These are phyloP conservation scores for Cutaneotrichosporon cyanovorans DNA, from an alignment of 1,284 basidiomycete species.

Conservation along the genomic window DNA sequence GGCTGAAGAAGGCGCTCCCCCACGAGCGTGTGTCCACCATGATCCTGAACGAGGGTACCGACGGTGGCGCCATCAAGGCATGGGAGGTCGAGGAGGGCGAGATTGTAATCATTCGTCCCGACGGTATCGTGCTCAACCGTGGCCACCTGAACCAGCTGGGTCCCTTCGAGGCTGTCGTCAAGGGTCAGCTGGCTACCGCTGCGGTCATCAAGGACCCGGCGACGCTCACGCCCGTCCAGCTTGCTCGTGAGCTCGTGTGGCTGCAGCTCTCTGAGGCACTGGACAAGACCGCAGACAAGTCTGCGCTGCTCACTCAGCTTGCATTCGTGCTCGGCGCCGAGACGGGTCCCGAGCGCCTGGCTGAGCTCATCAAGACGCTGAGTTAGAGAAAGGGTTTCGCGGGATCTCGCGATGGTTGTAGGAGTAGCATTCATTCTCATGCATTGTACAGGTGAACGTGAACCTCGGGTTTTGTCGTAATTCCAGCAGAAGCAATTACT, in stretches of 20 bases:
- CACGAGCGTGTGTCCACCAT: slow-evolving; percentile 7
- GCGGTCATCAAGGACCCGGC: slow-evolving; percentile 5
- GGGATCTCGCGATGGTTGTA: no score
- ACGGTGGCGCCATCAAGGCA: slow-evolving; percentile 5
- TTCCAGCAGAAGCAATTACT: no score
- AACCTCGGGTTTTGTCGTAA: no score
- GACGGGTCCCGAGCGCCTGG: slow-evolving; percentile 7
- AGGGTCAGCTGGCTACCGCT: not conserved
- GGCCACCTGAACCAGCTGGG: slow-evolving; percentile 2
- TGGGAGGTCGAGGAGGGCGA: slow-evolving; percentile 8
- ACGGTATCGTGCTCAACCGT: slow-evolving; percentile 14
- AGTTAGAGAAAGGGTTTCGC: not conserved
- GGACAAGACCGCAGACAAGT: slow-evolving; percentile 7
- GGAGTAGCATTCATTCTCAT: no score
- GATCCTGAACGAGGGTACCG: slow-evolving; percentile 4
- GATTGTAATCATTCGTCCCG: slow-evolving; percentile 14
- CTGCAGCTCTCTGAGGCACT: slow-evolving; percentile 12
- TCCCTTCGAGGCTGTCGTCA: slow-evolving; percentile 5
- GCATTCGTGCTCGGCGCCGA: slow-evolving; percentile 13
- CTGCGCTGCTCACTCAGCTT: slow-evolving; percentile 11
- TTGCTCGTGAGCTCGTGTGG: slow-evolving; percentile 12
- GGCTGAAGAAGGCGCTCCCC: slow-evolving; percentile 8
- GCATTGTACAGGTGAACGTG: no score
- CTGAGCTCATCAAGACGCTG: slow-evolving; percentile 1
- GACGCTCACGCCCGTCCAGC: slow-evolving; percentile 9